phyloP scores from a whole-genome alignment of 495 filamentous ascomycete genomes.

The Patellaria atrata region DNA sequence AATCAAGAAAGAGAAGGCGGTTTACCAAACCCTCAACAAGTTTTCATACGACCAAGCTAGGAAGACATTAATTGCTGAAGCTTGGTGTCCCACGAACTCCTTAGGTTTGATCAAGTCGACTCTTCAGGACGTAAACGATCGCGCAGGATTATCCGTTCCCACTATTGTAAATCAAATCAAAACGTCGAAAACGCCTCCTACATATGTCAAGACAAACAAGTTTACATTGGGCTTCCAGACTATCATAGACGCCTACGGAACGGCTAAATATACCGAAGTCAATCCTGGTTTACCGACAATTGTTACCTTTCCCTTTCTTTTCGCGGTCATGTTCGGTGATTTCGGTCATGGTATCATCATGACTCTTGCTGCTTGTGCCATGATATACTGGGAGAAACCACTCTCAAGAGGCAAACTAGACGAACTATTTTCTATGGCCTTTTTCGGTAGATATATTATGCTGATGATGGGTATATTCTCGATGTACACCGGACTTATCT shows the following conservation, averaged over 20 bases:
- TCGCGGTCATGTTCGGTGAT: conserved; percentile 99
- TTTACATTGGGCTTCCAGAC: conserved; percentile 98
- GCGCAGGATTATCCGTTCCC: conserved; percentile 83
- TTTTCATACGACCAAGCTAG: conserved; percentile 93
- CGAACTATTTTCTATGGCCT: conserved; percentile 93
- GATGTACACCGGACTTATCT: conserved; percentile 91
- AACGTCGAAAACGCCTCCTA: conserved; percentile 92
- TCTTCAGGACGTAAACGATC: conserved; percentile 89
- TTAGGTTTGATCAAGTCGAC: conserved; percentile 88
- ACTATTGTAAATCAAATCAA: conserved; percentile 95
- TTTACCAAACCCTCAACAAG: conserved; percentile 91
- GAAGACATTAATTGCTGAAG: conserved; percentile 94
- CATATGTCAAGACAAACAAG: conserved; percentile 85
- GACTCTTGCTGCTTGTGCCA: conserved; percentile 59
- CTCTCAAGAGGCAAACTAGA: conserved; percentile 74
- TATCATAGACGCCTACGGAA: conserved; percentile 96
- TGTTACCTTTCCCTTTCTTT: conserved; percentile 94
- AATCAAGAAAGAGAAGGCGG: conserved; percentile 94
- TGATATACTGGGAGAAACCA: conserved; percentile 92
- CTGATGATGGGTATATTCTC: conserved; percentile 96
- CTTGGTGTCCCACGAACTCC: conserved; percentile 88
- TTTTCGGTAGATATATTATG: conserved; percentile 97
- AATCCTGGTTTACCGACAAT: conserved; percentile 92
- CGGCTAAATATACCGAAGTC: conserved; percentile 90
- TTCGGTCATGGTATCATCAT: conserved; percentile 85